These are phyloP conservation scores for Macrophomina phaseolina DNA, from an alignment of 2,329 filamentous ascomycete genomes.

Conservation along the genomic window DNA sequence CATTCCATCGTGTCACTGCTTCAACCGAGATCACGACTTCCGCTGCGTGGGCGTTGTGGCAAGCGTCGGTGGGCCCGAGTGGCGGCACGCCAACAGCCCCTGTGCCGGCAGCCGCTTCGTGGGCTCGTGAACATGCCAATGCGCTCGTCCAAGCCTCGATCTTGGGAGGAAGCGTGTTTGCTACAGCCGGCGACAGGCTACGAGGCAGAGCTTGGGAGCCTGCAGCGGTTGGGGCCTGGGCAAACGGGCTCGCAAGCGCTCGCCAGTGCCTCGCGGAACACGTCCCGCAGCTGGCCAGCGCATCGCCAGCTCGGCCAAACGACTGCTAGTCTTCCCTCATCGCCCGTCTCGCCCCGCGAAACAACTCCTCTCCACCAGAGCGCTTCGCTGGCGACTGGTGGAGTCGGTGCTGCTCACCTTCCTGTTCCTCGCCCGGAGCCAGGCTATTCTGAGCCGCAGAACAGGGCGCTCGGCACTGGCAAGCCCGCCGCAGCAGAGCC, in stretches of 20 bases:
- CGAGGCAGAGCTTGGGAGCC: background rate
- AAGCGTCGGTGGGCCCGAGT: no score
- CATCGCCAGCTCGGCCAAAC: background rate
- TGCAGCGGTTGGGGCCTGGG: background rate
- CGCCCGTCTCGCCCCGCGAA: background rate
- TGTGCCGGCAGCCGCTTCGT: background rate
- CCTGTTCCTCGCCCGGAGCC: background rate
- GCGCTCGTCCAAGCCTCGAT: background rate
- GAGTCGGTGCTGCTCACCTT: background rate
- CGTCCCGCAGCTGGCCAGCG: background rate
- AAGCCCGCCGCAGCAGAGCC: slow-evolving; percentile 11
- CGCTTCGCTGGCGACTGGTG: slow-evolving; percentile 17
- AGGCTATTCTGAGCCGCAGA: slow-evolving; percentile 4
- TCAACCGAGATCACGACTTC: no score
- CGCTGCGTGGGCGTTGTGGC: no score
- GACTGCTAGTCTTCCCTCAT: background rate
- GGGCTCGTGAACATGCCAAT: background rate
- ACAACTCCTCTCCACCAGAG: slow-evolving; percentile 9
- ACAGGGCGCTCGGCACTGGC: slow-evolving; percentile 14
- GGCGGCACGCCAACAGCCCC: background rate
- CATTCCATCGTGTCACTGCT: no score
- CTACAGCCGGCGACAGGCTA: background rate
- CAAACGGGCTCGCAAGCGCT: background rate
- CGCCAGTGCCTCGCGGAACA: background rate
- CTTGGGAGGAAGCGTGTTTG: background rate